Conservation (phyloP, 495 filamentous ascomycete genomes). For the Hypomontagnella submonticulosa region DNA sequence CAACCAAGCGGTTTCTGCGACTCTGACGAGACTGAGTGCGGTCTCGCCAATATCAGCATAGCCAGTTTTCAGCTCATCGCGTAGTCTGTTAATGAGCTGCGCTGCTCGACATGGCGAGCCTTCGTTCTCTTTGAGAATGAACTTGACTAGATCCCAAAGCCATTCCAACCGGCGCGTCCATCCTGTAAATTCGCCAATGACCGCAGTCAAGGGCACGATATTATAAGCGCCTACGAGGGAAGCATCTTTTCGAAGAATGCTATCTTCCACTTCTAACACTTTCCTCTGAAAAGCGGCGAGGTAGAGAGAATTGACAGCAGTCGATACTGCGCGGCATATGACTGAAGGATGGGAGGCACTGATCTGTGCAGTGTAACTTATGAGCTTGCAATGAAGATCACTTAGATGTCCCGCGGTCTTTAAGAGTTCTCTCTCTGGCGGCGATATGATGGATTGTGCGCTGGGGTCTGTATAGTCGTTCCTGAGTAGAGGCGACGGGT, state of each 20-base stretch:
- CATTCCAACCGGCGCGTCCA: conserved; percentile 89
- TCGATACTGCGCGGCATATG: conserved; percentile 89
- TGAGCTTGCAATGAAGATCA: conserved; percentile 76
- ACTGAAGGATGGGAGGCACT: conserved; percentile 76
- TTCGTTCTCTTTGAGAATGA: conserved; percentile 61
- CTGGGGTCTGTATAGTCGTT: conserved; percentile 53
- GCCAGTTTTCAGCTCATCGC: conserved; percentile 82
- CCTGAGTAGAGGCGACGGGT: conserved; percentile 85
- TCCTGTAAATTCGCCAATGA: conserved; percentile 83
- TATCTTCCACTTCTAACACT: conserved; percentile 83
- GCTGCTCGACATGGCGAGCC: conserved; percentile 62
- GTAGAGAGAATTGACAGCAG: conserved; percentile 76
- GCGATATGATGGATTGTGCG: conserved; percentile 65
- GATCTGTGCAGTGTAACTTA: conserved; percentile 69
- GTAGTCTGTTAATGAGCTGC: conserved; percentile 77
- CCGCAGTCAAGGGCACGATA: conserved; percentile 87
- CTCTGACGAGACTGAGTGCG: conserved; percentile 71
- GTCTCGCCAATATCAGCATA: conserved; percentile 85
- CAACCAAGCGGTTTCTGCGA: conserved; percentile 91
- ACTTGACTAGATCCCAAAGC: conserved; percentile 77
- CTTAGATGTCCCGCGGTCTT: conserved; percentile 78
- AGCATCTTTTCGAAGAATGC: conserved; percentile 75
- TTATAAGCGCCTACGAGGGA: conserved; percentile 86
- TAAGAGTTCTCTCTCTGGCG: conserved; percentile 84
- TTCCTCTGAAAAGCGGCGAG: conserved; percentile 82